phyloP scores from a whole-genome alignment of 345 rosid species.

The Salix arbutifolia region DNA sequence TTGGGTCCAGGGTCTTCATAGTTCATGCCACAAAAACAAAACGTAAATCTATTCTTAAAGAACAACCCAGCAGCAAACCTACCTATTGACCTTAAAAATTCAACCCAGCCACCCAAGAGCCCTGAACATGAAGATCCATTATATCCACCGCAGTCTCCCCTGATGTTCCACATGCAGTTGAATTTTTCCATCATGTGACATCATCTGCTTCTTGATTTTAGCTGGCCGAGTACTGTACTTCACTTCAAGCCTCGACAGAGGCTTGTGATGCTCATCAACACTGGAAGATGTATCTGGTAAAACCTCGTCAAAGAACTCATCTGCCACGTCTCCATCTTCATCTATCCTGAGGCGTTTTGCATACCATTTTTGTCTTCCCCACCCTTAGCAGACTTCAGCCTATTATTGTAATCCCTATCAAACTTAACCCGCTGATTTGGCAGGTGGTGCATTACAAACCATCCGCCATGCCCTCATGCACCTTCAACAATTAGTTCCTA shows the following conservation, averaged over 20 bases:
- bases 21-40: neutral
- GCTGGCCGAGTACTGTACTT: slow-evolving; percentile 42
- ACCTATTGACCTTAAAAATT: neutral
- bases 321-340: slow-evolving; percentile 96
- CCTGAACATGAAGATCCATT: slow-evolving; percentile 12
- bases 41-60: neutral
- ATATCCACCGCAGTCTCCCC: slow-evolving; percentile 52
- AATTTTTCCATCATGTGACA: slow-evolving; percentile 52
- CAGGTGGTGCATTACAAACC: too few relatives aligned
- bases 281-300: slow-evolving; percentile 24
- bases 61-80: neutral
- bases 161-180: slow-evolving; percentile 51
- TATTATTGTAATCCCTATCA: too few relatives aligned
- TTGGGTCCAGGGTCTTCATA: neutral
- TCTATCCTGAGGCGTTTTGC: slow-evolving; percentile 73
- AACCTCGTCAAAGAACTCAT: slow-evolving; percentile 79
- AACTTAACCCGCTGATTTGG: too few relatives aligned
- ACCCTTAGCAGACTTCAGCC: too few relatives aligned
- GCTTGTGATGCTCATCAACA: slow-evolving; percentile 30
- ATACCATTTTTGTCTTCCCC: too few relatives aligned
- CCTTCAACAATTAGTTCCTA: slow-evolving; percentile 51
- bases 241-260: slow-evolving; percentile 36
- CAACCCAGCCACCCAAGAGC: neutral
- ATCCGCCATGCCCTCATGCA: neutral
- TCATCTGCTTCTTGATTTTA: slow-evolving; percentile 47